Base-by-base conservation (phyloP, 2,329 filamentous ascomycete species). In the Didymella sp. region DNA sequence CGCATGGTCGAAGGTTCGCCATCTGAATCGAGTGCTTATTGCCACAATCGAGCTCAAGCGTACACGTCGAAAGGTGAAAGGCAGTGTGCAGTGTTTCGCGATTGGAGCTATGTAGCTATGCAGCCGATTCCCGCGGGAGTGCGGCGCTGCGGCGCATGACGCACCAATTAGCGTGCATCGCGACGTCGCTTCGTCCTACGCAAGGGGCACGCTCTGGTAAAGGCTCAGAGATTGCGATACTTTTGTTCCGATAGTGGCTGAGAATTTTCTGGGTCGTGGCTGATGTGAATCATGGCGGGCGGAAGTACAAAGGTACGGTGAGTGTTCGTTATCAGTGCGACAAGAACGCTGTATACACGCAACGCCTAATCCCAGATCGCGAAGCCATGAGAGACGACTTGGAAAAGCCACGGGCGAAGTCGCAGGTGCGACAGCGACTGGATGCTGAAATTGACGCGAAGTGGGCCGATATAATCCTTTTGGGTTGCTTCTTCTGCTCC, bases 401-500 rank as follows among this genome's bases (percentile, higher is more conserved):
- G 13, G 54, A 51, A 19, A 57, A 57, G 43, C 42, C 47, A 5
- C n/a, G 25, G 2, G 30, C 54, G 9, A 51, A 43, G 28, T 57
- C 54, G 7, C 54, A 57, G 22, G 11, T 61, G 13, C 51, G 49
- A 35, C 56, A 47, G 31, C 49, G 50, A 17, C 44, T 61, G n/a
- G 50, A 56, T 42, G 56, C 59, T 43, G 43, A 61, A 22, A 40
- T 64, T 43, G 53, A 62, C 19, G 35, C 52, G 9, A 60, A 58
- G 50, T 61, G 59, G 58, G 61, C 61, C 15, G 62, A 66, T 44
- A 49, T 67, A 21, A 71, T 74, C 3, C 68, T 80, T 7, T 69
- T 82, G 27, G 72, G 75, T 13, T 81, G 78, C 49, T 81, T 77
- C 52, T 75, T 81, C 28, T 76, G 79, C 12, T 78, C 79, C 2